Evolutionary conservation across 306 rosid species (phyloP), one percentile per base, ranked within the genome.

Genomic region (Rosa chinensis): DNA sequence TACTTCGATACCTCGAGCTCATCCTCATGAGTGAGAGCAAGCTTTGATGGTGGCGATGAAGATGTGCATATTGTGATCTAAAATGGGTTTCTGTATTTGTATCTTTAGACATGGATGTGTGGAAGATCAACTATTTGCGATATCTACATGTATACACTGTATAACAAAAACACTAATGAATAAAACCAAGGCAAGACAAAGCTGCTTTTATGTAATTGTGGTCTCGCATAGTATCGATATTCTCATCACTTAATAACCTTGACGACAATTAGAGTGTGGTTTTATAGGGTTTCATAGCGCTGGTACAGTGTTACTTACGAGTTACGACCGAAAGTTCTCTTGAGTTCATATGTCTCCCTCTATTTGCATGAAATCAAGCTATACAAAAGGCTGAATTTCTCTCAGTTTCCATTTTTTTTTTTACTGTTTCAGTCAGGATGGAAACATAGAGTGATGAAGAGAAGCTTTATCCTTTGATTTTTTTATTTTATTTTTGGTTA

Each of bases 1-100:
- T 84, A 59, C 82, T 58, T 86, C 45, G 90, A 87, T 50, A 79
- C 87, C 58, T 85, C 90, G 17, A 81, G 88, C 80, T 86, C 89
- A n/a, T 85, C 87, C 59, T 79, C 89, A 1, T 84, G 83, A 63
- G 14, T 63, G 10, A 78, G 64, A 66, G 59, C 47, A 28, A 52
- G 70, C 43, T 37, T 28, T 9, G 21, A 20, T 37, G 39, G 61
- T 18, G 20, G n/a, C 20, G 3, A 55, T 47, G 44, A 10, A 37
- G 17, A 58, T 53, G 39, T 55, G 64, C 44, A 28, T 35, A 45
- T n/a, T 49, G 67, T 80, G 18, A 43, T 45, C 59, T 49, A 42
- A 42, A 56, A 40, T 32, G 52, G 55, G 40, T 40, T 35, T 75
- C 9, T 45, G 37, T 66, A 20, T 39, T 44, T 67, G 16, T 71